These are phyloP conservation scores for Wickerhamiella siamensis DNA, from an alignment of 805 yeast species.

Conservation along the genomic window DNA sequence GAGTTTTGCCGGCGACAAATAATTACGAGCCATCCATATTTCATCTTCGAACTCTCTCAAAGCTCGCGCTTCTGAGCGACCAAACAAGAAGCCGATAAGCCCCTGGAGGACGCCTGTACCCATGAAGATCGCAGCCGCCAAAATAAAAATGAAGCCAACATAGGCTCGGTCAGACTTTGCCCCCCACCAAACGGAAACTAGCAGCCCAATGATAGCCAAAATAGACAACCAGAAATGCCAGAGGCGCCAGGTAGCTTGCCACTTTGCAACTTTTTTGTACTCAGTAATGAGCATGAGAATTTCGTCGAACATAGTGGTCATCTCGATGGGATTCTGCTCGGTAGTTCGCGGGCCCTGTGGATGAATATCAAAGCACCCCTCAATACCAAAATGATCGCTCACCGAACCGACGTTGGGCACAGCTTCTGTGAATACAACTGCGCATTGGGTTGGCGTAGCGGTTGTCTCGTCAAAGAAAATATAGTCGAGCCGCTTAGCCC, in stretches of 20 bases:
- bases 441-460: slow-evolving; percentile 43
- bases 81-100: slow-evolving; percentile 62
- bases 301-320: slow-evolving; percentile 30
- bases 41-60: slow-evolving; percentile 61
- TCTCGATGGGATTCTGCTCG: not conserved
- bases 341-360: not conserved
- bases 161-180: slow-evolving; percentile 38
- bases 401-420: slow-evolving; percentile 58
- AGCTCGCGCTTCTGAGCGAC: slow-evolving; percentile 66
- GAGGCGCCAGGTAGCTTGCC: slow-evolving; percentile 53
- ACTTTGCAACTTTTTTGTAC: slow-evolving; percentile 38
- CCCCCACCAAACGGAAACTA: slow-evolving; percentile 46
- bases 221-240: slow-evolving; percentile 48
- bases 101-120: slow-evolving; percentile 65
- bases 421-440: slow-evolving; percentile 59
- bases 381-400: slow-evolving; percentile 81
- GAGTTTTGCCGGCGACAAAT: not conserved
- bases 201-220: slow-evolving; percentile 36
- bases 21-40: slow-evolving; percentile 29
- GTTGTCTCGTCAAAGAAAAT: slow-evolving; percentile 54
- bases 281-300: slow-evolving; percentile 33
- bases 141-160: slow-evolving; percentile 51
- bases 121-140: slow-evolving; percentile 40
- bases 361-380: slow-evolving; percentile 16
- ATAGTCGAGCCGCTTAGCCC: slow-evolving; percentile 83